Base-by-base conservation (phyloP, 2,329 filamentous ascomycete species). In the Penicillium sp. region DNA sequence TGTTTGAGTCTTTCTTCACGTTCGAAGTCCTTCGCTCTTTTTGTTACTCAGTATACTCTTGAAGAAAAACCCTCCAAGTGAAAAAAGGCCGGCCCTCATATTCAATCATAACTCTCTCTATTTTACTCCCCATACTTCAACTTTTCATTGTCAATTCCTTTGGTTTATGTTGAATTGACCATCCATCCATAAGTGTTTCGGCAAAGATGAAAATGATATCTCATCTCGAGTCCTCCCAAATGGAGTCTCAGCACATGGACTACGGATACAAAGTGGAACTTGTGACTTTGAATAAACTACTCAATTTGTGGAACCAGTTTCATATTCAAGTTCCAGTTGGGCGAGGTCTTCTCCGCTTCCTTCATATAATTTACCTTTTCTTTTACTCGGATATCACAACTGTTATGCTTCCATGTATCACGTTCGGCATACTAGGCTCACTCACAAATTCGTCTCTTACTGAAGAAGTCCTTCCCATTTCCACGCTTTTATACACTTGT, bases 321-420 rank as follows among this genome's bases (percentile, higher is more conserved):
- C 33, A 48, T 14, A 18, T 48, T 21, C 35, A 48, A 23, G 9
- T 48, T 6, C 52, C 52, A 11, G 24, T 21, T n/a, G 23, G 20
- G 23, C 23, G 48, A 1, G 30, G 40, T 47, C 18, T 26, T 2
- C 6, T 48, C 28, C 45, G 52, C 8, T 48, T 55, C 35, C 35
- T 55, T 50, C 18, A 58, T 47, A 52, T 56, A 21, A 52, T 54
- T n/a, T 52, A 48, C 49, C 40, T 48, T 43, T 53, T 52, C 5
- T 58, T 53, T 16, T 59, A 58, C 42, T 58, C 56, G 4, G 56
- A 58, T 21, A 58, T 58, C 28, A 58, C 56, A 14, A 58, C 56
- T 1, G 56, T 58, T 14, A 54, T 58, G 28, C 53, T 58, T 48
- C 56, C 56, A 23, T 46, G 56, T 40, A 58, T 58, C 45, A 58